Conservation (phyloP, 768 basidiomycete genomes). For the Agrocybe chaxingu region DNA sequence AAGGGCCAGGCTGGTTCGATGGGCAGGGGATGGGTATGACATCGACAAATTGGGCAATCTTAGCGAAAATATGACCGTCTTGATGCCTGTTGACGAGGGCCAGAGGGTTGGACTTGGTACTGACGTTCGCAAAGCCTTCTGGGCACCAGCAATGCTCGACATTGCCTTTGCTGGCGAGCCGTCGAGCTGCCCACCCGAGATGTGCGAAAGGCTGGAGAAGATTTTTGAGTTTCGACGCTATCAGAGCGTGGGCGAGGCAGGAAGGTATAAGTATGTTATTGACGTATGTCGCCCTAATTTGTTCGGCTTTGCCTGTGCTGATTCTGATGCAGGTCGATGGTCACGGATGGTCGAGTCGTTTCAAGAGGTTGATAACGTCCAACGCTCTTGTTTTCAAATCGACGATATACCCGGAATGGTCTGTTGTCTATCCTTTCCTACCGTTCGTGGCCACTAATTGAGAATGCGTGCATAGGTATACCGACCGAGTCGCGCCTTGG, state of each 20-base stretch:
- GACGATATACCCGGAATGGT: conserved; percentile 68
- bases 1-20: conserved; percentile 12
- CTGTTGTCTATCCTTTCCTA: conserved; percentile 6
- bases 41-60: conserved; percentile 5
- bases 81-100: conserved; percentile 23
- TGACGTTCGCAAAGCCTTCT: conserved; percentile 21
- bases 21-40: conserved; percentile 13
- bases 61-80: conserved; percentile 28
- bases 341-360: conserved; percentile 63
- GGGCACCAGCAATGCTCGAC: conserved; percentile 51
- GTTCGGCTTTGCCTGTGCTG: neutral
- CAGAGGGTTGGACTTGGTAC: conserved; percentile 30
- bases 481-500: conserved; percentile 57
- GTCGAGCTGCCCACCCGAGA: conserved; percentile 34
- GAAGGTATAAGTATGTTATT: conserved; percentile 56
- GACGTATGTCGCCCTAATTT: conserved; percentile 37
- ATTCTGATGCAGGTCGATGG: conserved; percentile 41
- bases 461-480: conserved; percentile 34
- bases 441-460: neutral
- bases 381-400: conserved; percentile 62
- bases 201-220: conserved; percentile 39
- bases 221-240: conserved; percentile 45
- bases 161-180: conserved; percentile 46
- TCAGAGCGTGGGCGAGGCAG: conserved; percentile 39
- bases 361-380: conserved; percentile 57